A percentile compares a stretch with the other conserved stretches of the same genome.
These are phyloP conservation scores for Geranium incanum DNA, from an alignment of 441 rosid genomes.

Conservation along the genomic window DNA sequence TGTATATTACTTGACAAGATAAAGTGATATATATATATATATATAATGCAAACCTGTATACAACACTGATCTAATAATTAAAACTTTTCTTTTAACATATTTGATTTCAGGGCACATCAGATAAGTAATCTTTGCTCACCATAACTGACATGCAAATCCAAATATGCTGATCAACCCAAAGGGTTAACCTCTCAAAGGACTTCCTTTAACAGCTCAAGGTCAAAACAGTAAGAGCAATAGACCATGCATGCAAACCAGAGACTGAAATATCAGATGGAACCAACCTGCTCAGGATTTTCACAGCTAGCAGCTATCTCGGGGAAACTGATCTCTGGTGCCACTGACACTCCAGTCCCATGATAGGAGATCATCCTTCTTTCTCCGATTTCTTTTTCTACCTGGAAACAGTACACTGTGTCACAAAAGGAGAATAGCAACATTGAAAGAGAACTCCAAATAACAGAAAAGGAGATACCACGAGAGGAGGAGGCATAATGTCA, in stretches of 20 bases:
- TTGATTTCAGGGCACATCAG: background rate
- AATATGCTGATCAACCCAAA: too few species aligned
- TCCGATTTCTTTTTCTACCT: constrained; percentile 96
- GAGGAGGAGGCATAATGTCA: constrained; percentile 96
- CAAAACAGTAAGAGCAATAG: background rate
- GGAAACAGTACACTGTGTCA: constrained; percentile 22
- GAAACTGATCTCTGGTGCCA: constrained; percentile 53
- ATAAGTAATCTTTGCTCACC: too few species aligned
- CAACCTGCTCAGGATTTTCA: constrained; percentile 65
- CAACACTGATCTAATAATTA: background rate
- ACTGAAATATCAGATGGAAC: constrained; percentile 15
- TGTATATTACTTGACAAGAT: background rate
- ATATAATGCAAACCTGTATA: background rate
- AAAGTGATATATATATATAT: background rate
- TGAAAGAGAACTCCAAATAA: constrained; percentile 8
- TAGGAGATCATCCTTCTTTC: constrained; percentile 68
- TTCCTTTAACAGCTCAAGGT: background rate
- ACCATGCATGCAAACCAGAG: background rate
- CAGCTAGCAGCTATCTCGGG: constrained; percentile 45
- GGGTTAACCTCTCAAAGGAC: too few species aligned
- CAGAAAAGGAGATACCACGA: constrained; percentile 37
- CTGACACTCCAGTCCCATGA: constrained; percentile 65
- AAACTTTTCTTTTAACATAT: background rate
- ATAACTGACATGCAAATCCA: too few species aligned
- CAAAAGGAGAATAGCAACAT: constrained; percentile 10